Conservation (phyloP, 345 rosid genomes). For the Cardamine chenopodiifolia region DNA sequence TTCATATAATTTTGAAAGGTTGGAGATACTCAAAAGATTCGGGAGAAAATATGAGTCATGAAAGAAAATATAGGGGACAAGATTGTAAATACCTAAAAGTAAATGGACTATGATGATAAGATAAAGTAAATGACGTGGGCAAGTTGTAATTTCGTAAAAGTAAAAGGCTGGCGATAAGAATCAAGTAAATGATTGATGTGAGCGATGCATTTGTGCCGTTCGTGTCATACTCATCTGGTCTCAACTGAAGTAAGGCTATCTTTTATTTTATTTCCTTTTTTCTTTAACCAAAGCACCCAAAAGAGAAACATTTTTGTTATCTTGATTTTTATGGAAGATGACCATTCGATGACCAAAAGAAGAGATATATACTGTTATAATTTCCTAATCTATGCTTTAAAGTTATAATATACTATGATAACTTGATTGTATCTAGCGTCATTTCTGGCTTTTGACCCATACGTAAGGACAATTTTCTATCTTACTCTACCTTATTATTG, state of each 20-base stretch:
- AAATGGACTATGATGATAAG: neutral
- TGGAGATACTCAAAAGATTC: neutral
- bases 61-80: too few relatives aligned
- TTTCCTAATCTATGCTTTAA: neutral
- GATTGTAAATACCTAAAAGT: neutral
- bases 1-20: neutral
- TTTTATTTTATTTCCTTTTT: neutral
- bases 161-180: slow-evolving; percentile 7
- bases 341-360: slow-evolving; percentile 36
- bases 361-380: slow-evolving; percentile 13
- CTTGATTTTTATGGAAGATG: slow-evolving; percentile 33
- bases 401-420: neutral
- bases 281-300: slow-evolving; percentile 36
- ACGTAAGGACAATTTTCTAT: slow-evolving; percentile 19
- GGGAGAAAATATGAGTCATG: neutral
- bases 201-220: slow-evolving; percentile 32
- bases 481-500: slow-evolving; percentile 27
- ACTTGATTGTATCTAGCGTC: slow-evolving; percentile 16
- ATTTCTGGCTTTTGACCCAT: slow-evolving; percentile 41
- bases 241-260: neutral
- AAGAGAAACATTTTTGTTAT: slow-evolving; percentile 36
- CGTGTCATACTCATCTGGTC: slow-evolving; percentile 32
- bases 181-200: slow-evolving; percentile 23
- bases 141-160: slow-evolving; percentile 19
- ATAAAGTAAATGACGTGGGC: neutral